These are phyloP conservation scores for Candida ficus DNA, from an alignment of 805 yeast species.

Conservation along the genomic window DNA sequence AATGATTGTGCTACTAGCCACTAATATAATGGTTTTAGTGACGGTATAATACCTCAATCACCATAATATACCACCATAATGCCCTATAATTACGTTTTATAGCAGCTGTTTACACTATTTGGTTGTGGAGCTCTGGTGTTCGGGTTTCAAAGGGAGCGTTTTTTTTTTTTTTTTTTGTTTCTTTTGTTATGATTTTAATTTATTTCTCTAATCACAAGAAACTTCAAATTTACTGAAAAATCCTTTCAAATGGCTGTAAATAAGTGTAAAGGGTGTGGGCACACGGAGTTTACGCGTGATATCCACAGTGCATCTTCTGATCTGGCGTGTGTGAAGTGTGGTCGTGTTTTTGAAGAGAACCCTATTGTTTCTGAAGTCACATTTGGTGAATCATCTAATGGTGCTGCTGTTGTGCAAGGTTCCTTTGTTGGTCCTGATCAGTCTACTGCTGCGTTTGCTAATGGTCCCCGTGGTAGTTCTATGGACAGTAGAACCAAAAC, in stretches of 20 bases:
- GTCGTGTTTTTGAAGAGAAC: slow-evolving; percentile 83
- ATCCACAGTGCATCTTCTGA: slow-evolving; percentile 63
- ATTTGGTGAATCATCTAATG: slow-evolving; percentile 85
- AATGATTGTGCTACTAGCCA: slow-evolving; percentile 1
- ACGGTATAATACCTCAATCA: not conserved
- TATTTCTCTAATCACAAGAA: not conserved
- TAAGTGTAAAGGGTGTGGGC: slow-evolving; percentile 46
- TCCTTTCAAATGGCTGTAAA: slow-evolving; percentile 4
- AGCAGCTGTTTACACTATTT: too few species aligned
- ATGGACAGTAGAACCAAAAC: slow-evolving; percentile 89
- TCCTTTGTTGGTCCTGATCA: slow-evolving; percentile 89
- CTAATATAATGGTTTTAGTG: not conserved
- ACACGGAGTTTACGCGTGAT: slow-evolving; percentile 48
- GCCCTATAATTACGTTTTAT: too few species aligned
- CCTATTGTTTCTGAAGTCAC: slow-evolving; percentile 95
- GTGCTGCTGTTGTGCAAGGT: slow-evolving; percentile 96
- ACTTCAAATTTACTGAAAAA: not conserved
- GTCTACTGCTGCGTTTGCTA: slow-evolving; percentile 59
- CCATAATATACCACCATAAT: too few species aligned
- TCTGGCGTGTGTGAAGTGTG: slow-evolving; percentile 77
- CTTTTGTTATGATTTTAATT: not conserved
- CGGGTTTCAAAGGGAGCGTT: too few species aligned
- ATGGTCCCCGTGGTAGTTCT: slow-evolving; percentile 64
- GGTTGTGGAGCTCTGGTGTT: not conserved
- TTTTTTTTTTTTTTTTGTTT: not conserved